Percentiles rank a stretch among this genome's conserved stretches.
Evolutionary conservation across 2,329 filamentous ascomycete genomes (phyloP).

Genomic region (Arthroderma sp.): DNA sequence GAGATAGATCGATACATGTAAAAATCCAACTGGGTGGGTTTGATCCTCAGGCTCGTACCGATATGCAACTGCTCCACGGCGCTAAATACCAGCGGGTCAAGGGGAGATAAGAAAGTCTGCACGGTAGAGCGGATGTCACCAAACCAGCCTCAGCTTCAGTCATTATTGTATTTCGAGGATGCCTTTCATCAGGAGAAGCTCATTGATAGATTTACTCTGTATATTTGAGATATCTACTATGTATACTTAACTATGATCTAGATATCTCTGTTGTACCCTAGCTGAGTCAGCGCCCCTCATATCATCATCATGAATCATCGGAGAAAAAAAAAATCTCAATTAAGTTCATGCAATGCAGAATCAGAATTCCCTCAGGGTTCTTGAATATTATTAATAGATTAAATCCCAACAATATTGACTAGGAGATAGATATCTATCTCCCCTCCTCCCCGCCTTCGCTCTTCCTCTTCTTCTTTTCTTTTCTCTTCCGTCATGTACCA

Average conservation of each 20-base stretch:
- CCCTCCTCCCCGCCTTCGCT: background rate
- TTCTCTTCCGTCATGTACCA: slow-evolving; percentile 1
- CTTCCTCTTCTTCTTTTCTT: slow-evolving; percentile 3
- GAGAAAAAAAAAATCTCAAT: background rate
- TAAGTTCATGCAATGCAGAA: background rate
- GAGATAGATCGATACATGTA: background rate
- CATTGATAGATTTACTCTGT: no score
- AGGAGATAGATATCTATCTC: background rate
- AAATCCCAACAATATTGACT: background rate
- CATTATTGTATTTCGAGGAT: no score
- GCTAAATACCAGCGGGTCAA: no score
- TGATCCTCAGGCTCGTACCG: no score
- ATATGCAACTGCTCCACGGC: no score
- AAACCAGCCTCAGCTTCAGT: no score
- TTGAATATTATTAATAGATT: background rate
- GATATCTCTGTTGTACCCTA: no score
- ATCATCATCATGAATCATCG: background rate
- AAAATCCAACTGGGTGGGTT: background rate
- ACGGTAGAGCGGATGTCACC: no score
- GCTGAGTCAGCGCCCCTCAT: background rate
- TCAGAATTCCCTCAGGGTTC: background rate
- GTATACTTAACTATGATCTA: no score
- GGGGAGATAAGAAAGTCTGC: no score
- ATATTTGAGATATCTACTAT: no score
- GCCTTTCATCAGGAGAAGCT: no score